Evolutionary conservation across 164 flowering plant genomes (phyloP).

Genomic region (Dillenia turbinata): DNA sequence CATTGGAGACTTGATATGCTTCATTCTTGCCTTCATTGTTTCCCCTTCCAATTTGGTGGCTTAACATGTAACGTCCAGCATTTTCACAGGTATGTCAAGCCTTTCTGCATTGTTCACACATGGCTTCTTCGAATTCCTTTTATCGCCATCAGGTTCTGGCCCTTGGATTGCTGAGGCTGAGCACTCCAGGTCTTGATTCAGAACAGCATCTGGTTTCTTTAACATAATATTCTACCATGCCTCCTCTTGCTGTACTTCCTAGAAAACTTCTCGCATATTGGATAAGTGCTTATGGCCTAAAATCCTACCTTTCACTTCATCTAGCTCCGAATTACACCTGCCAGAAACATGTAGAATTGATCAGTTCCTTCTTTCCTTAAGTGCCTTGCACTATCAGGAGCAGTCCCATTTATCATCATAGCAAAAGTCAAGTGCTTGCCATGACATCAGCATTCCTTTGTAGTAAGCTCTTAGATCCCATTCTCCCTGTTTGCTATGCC

Average conservation of each 20-base stretch:
- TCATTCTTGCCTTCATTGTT: too few species aligned
- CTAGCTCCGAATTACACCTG: not conserved
- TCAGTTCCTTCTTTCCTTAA: not conserved
- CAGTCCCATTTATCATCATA: conserved; percentile 2
- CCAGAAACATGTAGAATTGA: not conserved
- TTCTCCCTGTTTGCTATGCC: conserved; percentile 8
- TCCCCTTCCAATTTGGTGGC: too few species aligned
- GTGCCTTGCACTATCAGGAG: not conserved
- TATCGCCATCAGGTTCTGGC: too few species aligned
- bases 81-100: too few species aligned
- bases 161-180: too few species aligned
- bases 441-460: conserved; percentile 1
- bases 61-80: too few species aligned
- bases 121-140: too few species aligned
- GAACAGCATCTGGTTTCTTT: too few species aligned
- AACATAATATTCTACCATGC: not conserved
- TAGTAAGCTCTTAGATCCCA: conserved; percentile 1
- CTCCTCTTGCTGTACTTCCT: not conserved
- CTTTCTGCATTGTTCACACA: too few species aligned
- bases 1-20: too few species aligned
- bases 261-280: not conserved
- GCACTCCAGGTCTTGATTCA: too few species aligned
- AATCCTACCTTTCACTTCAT: not conserved
- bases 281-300: not conserved
- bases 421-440: conserved; percentile 10